Base-by-base conservation (phyloP, 2,329 filamentous ascomycete species). In the Coleophoma crateriformis region DNA sequence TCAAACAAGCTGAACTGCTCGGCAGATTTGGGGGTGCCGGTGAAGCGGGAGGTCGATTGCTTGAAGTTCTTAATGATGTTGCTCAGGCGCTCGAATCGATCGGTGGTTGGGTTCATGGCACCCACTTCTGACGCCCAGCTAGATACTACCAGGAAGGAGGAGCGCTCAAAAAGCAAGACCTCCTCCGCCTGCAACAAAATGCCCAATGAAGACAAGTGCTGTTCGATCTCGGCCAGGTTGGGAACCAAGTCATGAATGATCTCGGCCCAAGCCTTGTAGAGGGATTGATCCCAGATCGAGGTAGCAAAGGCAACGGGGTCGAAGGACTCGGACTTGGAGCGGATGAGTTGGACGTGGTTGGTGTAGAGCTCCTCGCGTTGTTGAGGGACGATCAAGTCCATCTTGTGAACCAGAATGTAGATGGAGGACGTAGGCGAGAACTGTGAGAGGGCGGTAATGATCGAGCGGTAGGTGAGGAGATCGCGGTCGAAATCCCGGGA, bases 11-110 rank as follows among this genome's bases (percentile, higher is more conserved):
- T 82, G 60, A 92, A 91, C 67, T 90, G 87, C 68, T 90, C 88
- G 4, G 85, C 84, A 56, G 87, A 88, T 47, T 87, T 84, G n/a
- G 87, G 86, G 22, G 87, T 87, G 45, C 87, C 86, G 1, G 87
- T 90, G 67, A 88, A 90, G 59, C 86, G 83, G 49, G 81, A 84
- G 52, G 81, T 79, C 55, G 75, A 82, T 72, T 97, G 92, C 74
- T 97, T 99, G 75, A 97, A 96, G 51, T 92, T 91, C 73, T 99
- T 99, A 71, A 99, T 87, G 64, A 99, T 96, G 68, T 96, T 97
- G 54, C 87, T 94, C 64, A 99, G 88, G 59, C 88, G 87, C 75
- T 99, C 94, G 61, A 96, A 90, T 3, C 94, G 87, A 69, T 99
- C 94, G 46, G 87, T 86, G 54, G 89, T 95, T 1, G 94, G 92